These are phyloP conservation scores for Cercophora samala DNA, from an alignment of 495 filamentous ascomycete species.

Conservation along the genomic window DNA sequence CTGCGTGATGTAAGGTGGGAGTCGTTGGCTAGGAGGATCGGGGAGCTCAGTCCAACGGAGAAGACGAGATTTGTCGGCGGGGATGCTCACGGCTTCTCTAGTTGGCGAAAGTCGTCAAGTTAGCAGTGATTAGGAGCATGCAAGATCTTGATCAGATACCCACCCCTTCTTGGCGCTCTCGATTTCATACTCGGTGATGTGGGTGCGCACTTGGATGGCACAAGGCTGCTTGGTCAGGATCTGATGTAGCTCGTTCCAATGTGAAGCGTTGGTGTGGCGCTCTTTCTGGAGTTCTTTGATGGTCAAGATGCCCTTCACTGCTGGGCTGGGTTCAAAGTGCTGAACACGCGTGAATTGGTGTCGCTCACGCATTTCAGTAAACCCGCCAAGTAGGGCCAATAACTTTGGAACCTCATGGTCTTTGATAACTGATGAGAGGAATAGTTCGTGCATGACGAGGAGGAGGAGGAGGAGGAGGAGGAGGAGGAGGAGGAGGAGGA, in stretches of 20 bases:
- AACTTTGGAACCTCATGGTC: conserved; percentile 36
- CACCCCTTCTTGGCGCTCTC: conserved; percentile 19
- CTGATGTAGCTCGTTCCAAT: conserved; percentile 42
- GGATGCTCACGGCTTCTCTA: background rate
- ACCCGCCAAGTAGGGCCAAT: conserved; percentile 38
- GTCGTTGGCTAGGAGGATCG: conserved; percentile 35
- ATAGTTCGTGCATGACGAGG: conserved; percentile 39
- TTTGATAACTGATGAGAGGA: conserved; percentile 38
- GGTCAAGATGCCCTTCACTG: conserved; percentile 20
- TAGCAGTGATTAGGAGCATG: background rate
- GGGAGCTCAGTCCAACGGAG: conserved; percentile 45
- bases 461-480: too few relatives aligned
- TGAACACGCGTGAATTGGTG: conserved; percentile 36
- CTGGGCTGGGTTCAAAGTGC: conserved; percentile 31
- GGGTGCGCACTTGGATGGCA: conserved; percentile 39
- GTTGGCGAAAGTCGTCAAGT: background rate
- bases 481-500: too few relatives aligned
- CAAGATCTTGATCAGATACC: background rate
- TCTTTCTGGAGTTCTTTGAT: conserved; percentile 36
- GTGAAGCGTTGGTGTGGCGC: conserved; percentile 23
- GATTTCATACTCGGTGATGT: conserved; percentile 33
- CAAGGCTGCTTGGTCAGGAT: conserved; percentile 40
- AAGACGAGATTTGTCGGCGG: conserved; percentile 10
- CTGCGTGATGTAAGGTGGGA: conserved; percentile 32
- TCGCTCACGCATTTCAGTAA: conserved; percentile 40